phyloP scores from a whole-genome alignment of 2,329 filamentous ascomycete species.

The Cladosporium sp. region DNA sequence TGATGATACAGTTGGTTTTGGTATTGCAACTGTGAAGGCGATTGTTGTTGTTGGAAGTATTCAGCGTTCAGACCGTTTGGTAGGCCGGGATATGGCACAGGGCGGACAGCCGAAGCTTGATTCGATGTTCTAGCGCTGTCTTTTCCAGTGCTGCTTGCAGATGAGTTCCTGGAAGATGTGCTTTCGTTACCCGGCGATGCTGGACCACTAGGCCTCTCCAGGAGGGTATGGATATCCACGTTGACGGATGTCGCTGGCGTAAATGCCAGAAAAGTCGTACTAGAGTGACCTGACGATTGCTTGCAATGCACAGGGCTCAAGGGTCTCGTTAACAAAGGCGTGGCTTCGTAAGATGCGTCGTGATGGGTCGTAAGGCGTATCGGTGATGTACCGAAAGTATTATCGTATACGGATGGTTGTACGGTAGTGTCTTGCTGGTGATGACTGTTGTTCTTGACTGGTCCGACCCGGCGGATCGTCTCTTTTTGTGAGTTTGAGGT shows the following conservation, averaged over 20 bases:
- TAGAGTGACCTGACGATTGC: not conserved
- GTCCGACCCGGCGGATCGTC: slow-evolving; percentile 3
- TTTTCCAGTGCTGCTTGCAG: slow-evolving; percentile 8
- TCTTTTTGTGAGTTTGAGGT: slow-evolving; percentile 3
- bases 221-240: slow-evolving; percentile 92
- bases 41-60: slow-evolving; percentile 19
- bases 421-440: not conserved
- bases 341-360: not conserved
- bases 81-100: slow-evolving; percentile 3
- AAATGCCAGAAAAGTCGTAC: slow-evolving; percentile 35
- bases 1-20: slow-evolving; percentile 24
- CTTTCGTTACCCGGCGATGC: slow-evolving; percentile 51
- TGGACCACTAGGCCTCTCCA: slow-evolving; percentile 74
- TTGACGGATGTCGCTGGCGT: slow-evolving; percentile 55
- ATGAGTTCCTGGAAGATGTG: slow-evolving; percentile 28
- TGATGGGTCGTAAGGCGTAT: not conserved
- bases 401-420: not conserved
- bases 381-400: not conserved
- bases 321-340: not conserved
- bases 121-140: slow-evolving; percentile 8
- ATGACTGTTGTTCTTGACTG: not conserved
- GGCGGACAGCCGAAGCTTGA: slow-evolving; percentile 19
- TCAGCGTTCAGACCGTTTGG: slow-evolving; percentile 14
- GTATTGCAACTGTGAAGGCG: slow-evolving; percentile 20
- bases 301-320: not conserved